Evolutionary conservation across 2,329 filamentous ascomycete species (phyloP).

Genomic region (Fusarium cyanostomum): DNA sequence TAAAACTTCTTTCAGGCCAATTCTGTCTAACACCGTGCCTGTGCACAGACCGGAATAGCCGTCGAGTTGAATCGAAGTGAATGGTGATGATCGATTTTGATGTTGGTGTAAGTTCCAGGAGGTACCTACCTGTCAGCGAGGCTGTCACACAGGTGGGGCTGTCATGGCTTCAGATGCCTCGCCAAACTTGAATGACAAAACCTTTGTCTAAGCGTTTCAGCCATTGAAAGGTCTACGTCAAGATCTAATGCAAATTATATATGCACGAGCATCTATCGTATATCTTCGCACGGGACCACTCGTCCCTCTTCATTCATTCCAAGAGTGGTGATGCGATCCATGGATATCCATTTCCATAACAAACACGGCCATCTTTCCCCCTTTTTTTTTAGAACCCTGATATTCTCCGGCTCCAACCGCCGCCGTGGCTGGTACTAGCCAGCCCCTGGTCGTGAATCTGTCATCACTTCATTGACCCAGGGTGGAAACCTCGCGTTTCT

Average conservation of each 20-base stretch:
- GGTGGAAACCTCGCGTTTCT: slow-evolving; percentile 21
- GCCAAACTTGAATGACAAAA: too few relatives aligned
- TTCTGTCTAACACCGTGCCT: too few relatives aligned
- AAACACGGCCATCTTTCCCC: slow-evolving; percentile 10
- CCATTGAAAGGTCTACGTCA: not conserved
- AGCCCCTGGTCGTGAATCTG: slow-evolving; percentile 32
- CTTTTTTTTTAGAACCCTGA: slow-evolving; percentile 7
- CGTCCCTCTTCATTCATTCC: slow-evolving; percentile 8
- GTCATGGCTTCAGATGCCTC: too few relatives aligned
- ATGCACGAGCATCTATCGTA: slow-evolving; percentile 22
- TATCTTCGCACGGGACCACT: not conserved
- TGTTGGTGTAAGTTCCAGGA: slow-evolving; percentile 19
- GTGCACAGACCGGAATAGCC: too few relatives aligned
- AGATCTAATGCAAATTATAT: slow-evolving; percentile 12
- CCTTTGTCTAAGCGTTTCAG: too few relatives aligned
- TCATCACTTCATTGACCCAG: slow-evolving; percentile 41
- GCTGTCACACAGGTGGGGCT: too few relatives aligned
- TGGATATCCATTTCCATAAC: slow-evolving; percentile 21
- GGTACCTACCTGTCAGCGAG: too few relatives aligned
- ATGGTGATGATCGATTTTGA: slow-evolving; percentile 3
- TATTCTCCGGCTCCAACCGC: slow-evolving; percentile 2
- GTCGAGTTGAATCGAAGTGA: too few relatives aligned
- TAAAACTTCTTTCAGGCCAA: too few relatives aligned
- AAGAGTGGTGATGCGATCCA: slow-evolving; percentile 27
- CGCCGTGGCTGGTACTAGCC: slow-evolving; percentile 2